These are phyloP conservation scores for Uronychia binucleata DNA, from an alignment of 73 alveolate genomes.

Conservation along the genomic window DNA sequence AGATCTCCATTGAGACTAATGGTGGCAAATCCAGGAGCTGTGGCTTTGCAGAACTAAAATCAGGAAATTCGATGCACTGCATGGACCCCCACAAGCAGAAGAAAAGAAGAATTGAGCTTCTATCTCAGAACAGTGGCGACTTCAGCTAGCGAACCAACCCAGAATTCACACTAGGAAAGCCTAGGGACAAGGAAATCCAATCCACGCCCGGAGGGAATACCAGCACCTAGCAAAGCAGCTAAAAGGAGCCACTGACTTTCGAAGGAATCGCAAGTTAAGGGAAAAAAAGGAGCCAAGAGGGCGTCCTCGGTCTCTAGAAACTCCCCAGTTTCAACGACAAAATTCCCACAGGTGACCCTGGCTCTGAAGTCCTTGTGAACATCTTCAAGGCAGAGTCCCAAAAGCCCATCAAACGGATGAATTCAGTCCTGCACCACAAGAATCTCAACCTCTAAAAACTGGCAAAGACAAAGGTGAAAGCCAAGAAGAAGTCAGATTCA, in stretches of 20 bases:
- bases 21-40: background rate
- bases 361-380: too few species aligned
- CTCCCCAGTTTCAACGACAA: too few species aligned
- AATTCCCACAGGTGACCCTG: too few species aligned
- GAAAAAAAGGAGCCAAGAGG: too few species aligned
- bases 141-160: background rate
- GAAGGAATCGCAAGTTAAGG: background rate
- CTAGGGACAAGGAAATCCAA: background rate
- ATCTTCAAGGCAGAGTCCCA: too few species aligned
- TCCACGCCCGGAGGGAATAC: background rate
- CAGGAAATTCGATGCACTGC: background rate
- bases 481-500: background rate
- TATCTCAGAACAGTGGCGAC: background rate
- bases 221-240: background rate
- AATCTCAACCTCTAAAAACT: too few species aligned
- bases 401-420: too few species aligned
- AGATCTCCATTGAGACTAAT: background rate
- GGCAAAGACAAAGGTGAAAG: background rate
- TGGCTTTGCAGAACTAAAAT: too few species aligned
- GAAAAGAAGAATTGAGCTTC: background rate
- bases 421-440: too few species aligned
- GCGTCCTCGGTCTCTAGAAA: too few species aligned
- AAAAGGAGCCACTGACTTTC: background rate
- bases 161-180: background rate
- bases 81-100: background rate